Base-by-base conservation (phyloP, 139 green algal species). In the Pedinophyceae sp. region DNA sequence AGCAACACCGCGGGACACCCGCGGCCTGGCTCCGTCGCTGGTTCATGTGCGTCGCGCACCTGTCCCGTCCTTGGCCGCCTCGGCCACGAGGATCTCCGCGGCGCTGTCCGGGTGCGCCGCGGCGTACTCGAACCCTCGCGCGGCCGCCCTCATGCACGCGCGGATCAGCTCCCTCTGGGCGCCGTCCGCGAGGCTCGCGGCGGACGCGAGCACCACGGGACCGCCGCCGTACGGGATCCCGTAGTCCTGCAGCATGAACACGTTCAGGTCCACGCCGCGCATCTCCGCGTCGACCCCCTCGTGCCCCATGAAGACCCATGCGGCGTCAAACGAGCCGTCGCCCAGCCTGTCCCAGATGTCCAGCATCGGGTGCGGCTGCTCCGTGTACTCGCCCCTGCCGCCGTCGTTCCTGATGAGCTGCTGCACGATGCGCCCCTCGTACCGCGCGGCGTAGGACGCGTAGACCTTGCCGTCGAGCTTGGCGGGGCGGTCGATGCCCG, bases 341-440 rank as follows among this genome's bases (percentile, higher is more conserved):
- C 87, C 46, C 50, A 93, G 55, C 1, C 80, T 85, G 56, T 89
- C 70, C 78, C 76, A 93, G 30, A 93, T 81, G 38, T 73, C 78
- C 28, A 93, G 74, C 74, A 87, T 86, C 20, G 76, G 70, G 27
- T 69, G 70, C 18, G 67, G 74, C 30, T 62, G 27, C 59, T 94
- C 85, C 20, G 54, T 25, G 58, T 78, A 93, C 0, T 84, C 70
- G 1, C 85, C 85, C 13, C 50, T 73, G 40, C 85, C 85, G 26
- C 85, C 85, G 54, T 88, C 84, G 38, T 67, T 67, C 13, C 55
- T 45, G 30, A 93, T 90, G 60, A 93, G 63, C 57, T 81, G 46
- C 67, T 89, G 77, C 48, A 93, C 74, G 52, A 93, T 89, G 19
- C 84, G 69, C 4, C 76, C 81, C 67, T 94, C 85, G 59, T 80